Evolutionary conservation across 2,329 filamentous ascomycete genomes (phyloP), one percentile per base, ranked within the genome.

Genomic region (Nemania bipapillata): DNA sequence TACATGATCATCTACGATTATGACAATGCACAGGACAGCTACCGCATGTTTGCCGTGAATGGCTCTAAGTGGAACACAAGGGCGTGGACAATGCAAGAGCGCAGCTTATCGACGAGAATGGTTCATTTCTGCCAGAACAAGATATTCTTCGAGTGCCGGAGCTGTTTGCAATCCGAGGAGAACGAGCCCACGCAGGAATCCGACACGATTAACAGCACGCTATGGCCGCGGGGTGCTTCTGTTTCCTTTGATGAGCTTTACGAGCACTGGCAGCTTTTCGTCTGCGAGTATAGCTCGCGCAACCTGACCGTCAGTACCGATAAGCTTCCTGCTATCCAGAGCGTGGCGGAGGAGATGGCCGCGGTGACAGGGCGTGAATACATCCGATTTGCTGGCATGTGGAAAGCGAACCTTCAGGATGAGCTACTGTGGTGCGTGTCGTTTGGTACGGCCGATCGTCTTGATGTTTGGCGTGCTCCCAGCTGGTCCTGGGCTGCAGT

Each of bases 401-500:
- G 68, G 68, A 54, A 28, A 7, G 22, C 56, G 2, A 68, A 70
- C 17, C 63, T 73, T 32, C 57, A 22, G 17, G 55, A 32, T 3
- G 71, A 72, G 15, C 57, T 73, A 11, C 62, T 69, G 3, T 73
- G 71, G 70, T 52, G 11, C 32, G 35, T 52, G 15, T 11, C 17
- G 9, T 60, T 66, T 12, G 59, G 63, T 12, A 55, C 17, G 35
- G 49, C 56, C 5, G 30, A 30, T 8, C 64, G 62, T 17, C 63
- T 57, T 22, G 45, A 56, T n/a, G n/a, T 22, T 15, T 68, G 64
- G 69, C 65, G 66, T 40, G 71, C 67, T 20, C 71, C 71, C 4
- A 73, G 57, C n/a, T 73, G 66, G 71, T 73, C 69, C 26, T 73
- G 71, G 71, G 71, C 66, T 26, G 66, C 69, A 26, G 26, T 72